These are phyloP conservation scores for Talaromyces ruber DNA, from an alignment of 495 filamentous ascomycete species.

Conservation along the genomic window DNA sequence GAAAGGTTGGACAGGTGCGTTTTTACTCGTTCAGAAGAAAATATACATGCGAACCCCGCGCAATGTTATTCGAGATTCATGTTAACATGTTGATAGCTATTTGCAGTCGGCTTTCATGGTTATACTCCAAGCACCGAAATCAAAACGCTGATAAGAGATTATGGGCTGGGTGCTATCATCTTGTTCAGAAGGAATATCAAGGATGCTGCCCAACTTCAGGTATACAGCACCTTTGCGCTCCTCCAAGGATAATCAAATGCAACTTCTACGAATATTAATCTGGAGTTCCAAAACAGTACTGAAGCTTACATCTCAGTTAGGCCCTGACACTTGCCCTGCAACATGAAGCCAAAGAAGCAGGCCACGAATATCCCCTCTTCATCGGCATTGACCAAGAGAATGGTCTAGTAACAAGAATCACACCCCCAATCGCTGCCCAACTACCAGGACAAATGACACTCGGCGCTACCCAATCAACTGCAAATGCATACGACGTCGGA, in stretches of 20 bases:
- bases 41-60: neutral
- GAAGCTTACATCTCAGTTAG: slow-evolving; percentile 12
- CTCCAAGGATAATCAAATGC: too few relatives aligned
- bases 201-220: slow-evolving; percentile 30
- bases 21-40: neutral
- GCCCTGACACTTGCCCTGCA: slow-evolving; percentile 28
- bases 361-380: slow-evolving; percentile 30
- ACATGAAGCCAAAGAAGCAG: slow-evolving; percentile 28
- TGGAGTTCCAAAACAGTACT: too few relatives aligned
- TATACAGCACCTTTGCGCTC: too few relatives aligned
- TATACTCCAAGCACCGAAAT: slow-evolving; percentile 34
- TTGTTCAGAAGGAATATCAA: slow-evolving; percentile 38
- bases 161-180: slow-evolving; percentile 37
- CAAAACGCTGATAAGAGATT: slow-evolving; percentile 36
- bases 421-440: slow-evolving; percentile 33
- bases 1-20: slow-evolving; percentile 25
- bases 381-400: slow-evolving; percentile 40
- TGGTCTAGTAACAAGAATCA: slow-evolving; percentile 34
- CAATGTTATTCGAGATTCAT: neutral
- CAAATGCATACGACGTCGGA: slow-evolving; percentile 27
- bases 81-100: slow-evolving; percentile 24
- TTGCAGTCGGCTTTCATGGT: slow-evolving; percentile 42
- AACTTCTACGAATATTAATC: too few relatives aligned
- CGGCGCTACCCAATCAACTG: slow-evolving; percentile 29
- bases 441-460: slow-evolving; percentile 33